A percentile compares a stretch with the other conserved stretches of the same genome.
Evolutionary conservation across 371 early-diverging fungal species (phyloP).

Genomic region (Encephalitozoon cuniculi): DNA sequence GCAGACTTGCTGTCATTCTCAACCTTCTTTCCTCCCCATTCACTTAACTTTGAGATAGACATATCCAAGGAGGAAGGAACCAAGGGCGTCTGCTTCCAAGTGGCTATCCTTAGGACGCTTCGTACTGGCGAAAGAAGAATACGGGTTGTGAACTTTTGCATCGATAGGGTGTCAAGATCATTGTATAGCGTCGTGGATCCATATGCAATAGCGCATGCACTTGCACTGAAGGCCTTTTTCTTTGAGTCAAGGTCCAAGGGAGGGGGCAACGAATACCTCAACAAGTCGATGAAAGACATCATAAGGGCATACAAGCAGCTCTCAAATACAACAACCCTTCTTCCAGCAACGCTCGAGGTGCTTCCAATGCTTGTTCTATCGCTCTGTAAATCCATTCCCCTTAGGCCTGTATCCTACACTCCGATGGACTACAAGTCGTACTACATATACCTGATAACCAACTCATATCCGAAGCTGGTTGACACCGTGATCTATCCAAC

Average conservation of each 20-base stretch:
- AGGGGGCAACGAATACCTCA: constrained; percentile 28
- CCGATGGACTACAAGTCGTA: constrained; percentile 53
- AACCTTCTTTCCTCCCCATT: constrained; percentile 81
- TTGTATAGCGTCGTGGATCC: constrained; percentile 40
- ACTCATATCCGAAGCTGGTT: constrained; percentile 40
- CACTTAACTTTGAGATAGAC: constrained; percentile 75
- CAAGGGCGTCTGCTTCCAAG: constrained; percentile 79
- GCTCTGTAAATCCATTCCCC: constrained; percentile 51
- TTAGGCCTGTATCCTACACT: constrained; percentile 46
- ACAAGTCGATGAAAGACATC: constrained; percentile 28
- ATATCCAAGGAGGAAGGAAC: constrained; percentile 73
- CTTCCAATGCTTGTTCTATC: constrained; percentile 49
- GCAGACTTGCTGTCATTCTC: constrained; percentile 81
- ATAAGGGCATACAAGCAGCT: constrained; percentile 13
- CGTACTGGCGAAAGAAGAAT: constrained; percentile 76
- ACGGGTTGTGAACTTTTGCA: constrained; percentile 76
- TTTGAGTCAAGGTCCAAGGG: constrained; percentile 45
- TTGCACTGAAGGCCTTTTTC: constrained; percentile 47
- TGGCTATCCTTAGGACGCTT: constrained; percentile 77
- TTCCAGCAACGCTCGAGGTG: constrained; percentile 22
- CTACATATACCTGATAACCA: constrained; percentile 46
- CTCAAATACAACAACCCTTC: constrained; percentile 3
- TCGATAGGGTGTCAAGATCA: constrained; percentile 65
- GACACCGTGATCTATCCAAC: constrained; percentile 58
- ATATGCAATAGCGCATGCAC: constrained; percentile 37